Conservation (phyloP, 768 basidiomycete species). For the Gelatoporia subvermispora region DNA sequence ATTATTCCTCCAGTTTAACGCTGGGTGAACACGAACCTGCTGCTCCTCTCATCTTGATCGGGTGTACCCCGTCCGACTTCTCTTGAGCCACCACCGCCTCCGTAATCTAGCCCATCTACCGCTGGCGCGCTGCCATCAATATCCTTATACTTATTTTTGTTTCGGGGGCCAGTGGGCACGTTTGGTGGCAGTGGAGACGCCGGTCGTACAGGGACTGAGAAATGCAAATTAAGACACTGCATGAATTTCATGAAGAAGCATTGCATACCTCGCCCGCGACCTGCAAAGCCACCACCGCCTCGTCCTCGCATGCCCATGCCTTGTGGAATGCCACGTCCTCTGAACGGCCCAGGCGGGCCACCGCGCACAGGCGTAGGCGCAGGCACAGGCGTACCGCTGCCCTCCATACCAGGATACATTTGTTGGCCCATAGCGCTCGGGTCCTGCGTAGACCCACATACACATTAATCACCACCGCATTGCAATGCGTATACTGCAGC, state of each 20-base stretch:
- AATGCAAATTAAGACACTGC: neutral
- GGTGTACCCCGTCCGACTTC: slow-evolving; percentile 41
- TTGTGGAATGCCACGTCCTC: slow-evolving; percentile 39
- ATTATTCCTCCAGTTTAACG: neutral
- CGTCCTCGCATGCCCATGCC: slow-evolving; percentile 35
- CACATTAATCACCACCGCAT: neutral
- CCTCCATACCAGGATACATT: slow-evolving; percentile 66
- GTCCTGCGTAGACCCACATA: slow-evolving; percentile 38
- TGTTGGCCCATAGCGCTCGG: slow-evolving; percentile 49
- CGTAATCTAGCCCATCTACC: slow-evolving; percentile 87
- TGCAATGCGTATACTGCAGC: no score
- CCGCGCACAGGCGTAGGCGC: slow-evolving; percentile 19
- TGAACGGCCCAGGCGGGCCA: slow-evolving; percentile 35
- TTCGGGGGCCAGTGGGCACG: slow-evolving; percentile 83
- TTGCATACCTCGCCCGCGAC: slow-evolving; percentile 40
- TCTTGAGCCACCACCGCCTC: slow-evolving; percentile 37
- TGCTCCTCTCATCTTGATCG: slow-evolving; percentile 64
- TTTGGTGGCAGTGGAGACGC: slow-evolving; percentile 83
- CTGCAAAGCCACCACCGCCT: slow-evolving; percentile 35
- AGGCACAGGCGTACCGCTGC: slow-evolving; percentile 43
- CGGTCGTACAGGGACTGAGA: slow-evolving; percentile 56
- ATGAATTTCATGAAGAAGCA: slow-evolving; percentile 1
- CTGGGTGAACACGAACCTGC: slow-evolving; percentile 36
- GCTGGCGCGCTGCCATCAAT: slow-evolving; percentile 80
- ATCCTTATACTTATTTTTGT: slow-evolving; percentile 89